phyloP scores from a whole-genome alignment of 2,329 filamentous ascomycete species.

The Chaetomium globosum region DNA sequence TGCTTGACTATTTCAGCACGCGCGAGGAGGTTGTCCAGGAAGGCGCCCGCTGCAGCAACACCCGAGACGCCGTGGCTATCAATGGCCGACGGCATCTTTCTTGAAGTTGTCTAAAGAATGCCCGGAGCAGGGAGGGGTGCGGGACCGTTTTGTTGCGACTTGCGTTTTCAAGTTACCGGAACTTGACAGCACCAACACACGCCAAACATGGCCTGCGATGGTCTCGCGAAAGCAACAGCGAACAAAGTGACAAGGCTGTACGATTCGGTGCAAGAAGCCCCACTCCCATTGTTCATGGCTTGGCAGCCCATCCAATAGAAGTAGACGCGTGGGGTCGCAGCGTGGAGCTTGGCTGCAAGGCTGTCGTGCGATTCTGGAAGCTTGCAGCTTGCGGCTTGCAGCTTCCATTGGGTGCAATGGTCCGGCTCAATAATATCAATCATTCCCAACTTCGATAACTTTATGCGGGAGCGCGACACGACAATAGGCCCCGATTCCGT shows the following conservation, averaged over 20 bases:
- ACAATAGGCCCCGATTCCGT: conserved; percentile 26
- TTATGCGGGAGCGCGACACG: conserved; percentile 35
- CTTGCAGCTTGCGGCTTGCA: conserved; percentile 17
- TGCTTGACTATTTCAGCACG: conserved; percentile 63
- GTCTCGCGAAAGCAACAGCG: background rate
- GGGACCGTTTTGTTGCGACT: background rate
- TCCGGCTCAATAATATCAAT: background rate
- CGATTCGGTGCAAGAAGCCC: background rate
- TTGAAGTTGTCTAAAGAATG: conserved; percentile 25
- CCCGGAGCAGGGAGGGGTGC: background rate
- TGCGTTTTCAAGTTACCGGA: background rate
- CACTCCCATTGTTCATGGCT: background rate
- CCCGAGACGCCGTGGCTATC: conserved; percentile 54
- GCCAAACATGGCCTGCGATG: background rate
- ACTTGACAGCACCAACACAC: background rate
- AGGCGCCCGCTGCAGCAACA: conserved; percentile 55
- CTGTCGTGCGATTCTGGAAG: conserved; percentile 17
- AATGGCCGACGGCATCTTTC: conserved; percentile 55
- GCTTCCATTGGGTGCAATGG: background rate
- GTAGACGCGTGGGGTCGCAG: conserved; percentile 17
- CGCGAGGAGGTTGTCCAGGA: conserved; percentile 61
- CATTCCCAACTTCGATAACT: conserved; percentile 12
- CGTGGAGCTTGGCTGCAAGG: conserved; percentile 28
- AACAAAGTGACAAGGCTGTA: conserved; percentile 20
- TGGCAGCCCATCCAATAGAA: background rate